Evolutionary conservation across 352 stramenopile species (phyloP).

Genomic region (Globisporangium viniferum): DNA sequence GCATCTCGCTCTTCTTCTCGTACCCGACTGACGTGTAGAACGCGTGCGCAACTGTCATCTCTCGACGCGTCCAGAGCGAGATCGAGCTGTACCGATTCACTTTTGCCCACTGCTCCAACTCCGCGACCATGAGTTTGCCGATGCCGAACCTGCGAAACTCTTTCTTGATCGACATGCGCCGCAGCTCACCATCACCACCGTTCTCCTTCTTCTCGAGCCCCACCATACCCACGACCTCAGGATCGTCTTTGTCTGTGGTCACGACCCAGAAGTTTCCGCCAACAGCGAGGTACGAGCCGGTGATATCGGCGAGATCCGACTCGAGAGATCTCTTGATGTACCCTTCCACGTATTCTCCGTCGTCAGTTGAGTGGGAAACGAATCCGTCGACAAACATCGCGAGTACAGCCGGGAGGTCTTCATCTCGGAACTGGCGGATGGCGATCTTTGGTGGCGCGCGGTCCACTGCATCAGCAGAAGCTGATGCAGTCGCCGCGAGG

Average conservation of each 20-base stretch:
- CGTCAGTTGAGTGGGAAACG: not conserved
- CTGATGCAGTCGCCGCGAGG: not conserved
- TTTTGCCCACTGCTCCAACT: slow-evolving; percentile 42
- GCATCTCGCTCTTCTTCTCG: slow-evolving; percentile 19
- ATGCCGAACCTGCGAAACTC: slow-evolving; percentile 37
- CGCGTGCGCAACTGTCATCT: slow-evolving; percentile 27
- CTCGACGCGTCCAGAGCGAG: slow-evolving; percentile 30
- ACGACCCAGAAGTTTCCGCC: slow-evolving; percentile 46
- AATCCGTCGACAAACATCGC: slow-evolving; percentile 20
- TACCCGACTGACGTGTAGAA: slow-evolving; percentile 39
- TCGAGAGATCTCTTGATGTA: slow-evolving; percentile 17
- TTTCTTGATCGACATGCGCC: slow-evolving; percentile 39
- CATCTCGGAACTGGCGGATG: slow-evolving; percentile 16
- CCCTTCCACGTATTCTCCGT: not conserved
- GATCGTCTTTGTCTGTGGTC: not conserved
- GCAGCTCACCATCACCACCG: slow-evolving; percentile 32
- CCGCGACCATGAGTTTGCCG: slow-evolving; percentile 32
- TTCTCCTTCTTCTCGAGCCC: slow-evolving; percentile 31
- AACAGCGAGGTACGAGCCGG: slow-evolving; percentile 7
- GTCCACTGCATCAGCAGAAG: too few relatives aligned
- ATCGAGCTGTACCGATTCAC: slow-evolving; percentile 25
- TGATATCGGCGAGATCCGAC: slow-evolving; percentile 10
- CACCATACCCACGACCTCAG: slow-evolving; percentile 36
- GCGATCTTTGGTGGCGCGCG: not conserved
- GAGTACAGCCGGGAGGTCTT: slow-evolving; percentile 3